Base-by-base conservation (phyloP, 768 basidiomycete species). In the Auriscalpium vulgare region DNA sequence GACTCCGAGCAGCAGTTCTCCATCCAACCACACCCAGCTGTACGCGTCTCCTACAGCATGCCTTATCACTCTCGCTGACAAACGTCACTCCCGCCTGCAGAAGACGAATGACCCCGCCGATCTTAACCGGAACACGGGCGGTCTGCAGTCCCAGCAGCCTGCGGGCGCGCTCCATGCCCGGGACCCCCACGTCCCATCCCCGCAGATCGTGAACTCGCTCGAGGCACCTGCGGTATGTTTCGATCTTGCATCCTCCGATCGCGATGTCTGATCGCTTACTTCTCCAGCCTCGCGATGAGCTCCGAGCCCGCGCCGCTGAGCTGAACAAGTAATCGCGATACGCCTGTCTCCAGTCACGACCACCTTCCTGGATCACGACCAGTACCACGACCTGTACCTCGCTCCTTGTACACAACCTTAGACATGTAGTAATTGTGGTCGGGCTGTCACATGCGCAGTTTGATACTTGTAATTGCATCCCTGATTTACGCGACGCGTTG, bases 1-100 rank as follows among this genome's bases (percentile, higher is more conserved):
- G 47, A 48, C 5, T 17, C 47, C n/a, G 56, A 58, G 23, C 77
- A 72, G 48, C 63, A 59, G 1, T 82, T 74, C 65, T 69, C 69
- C 40, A 82, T 78, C 59, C 72, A 75, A 52, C 82, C 82, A 23
- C 80, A 83, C 62, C 82, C 81, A 53, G 80, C 81, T 58, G 82
- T 82, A 63, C 43, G 77, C 47, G 14, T 19, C 37, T 16, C 2
- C 13, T 4, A 21, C 21, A 21, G 21, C 21, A 21, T 21, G 21
- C 21, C 21, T 21, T 21, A 21, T 1, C 21, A 21, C 21, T 51
- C 37, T 1, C 10, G 23, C 37, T 54, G 7, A 35, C 17, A 56
- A n/a, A n/a, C n/a, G n/a, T n/a, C n/a, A n/a, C n/a, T 10, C 47
- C 11, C 8, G 11, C 36, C 13, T 16, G 37, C 56, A 84, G 83